phyloP scores from a whole-genome alignment of 1,139 yeast species.

The Pichia sp. region DNA sequence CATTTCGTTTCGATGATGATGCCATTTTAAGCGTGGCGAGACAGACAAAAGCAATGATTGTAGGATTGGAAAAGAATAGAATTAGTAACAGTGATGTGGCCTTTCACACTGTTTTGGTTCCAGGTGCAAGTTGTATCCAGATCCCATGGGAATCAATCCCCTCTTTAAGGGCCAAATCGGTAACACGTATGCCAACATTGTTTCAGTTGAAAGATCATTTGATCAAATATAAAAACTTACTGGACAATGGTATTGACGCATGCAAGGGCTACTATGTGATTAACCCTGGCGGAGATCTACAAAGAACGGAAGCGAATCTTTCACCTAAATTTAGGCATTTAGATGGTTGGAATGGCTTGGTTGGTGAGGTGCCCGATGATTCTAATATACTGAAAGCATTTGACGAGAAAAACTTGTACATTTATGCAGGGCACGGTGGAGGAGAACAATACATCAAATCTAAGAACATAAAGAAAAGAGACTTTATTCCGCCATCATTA shows the following conservation, averaged over 20 bases:
- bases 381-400: constrained; percentile 41
- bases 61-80: neutral
- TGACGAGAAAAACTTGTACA: constrained; percentile 46
- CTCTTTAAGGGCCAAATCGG: constrained; percentile 48
- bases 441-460: constrained; percentile 76
- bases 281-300: constrained; percentile 79
- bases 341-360: constrained; percentile 51
- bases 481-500: constrained; percentile 60
- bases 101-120: constrained; percentile 63
- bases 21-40: neutral
- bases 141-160: constrained; percentile 90
- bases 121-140: constrained; percentile 57
- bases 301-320: constrained; percentile 62
- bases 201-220: constrained; percentile 44
- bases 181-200: constrained; percentile 75
- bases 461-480: constrained; percentile 42
- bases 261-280: constrained; percentile 52
- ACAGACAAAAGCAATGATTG: neutral
- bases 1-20: neutral
- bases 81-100: neutral
- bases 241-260: constrained; percentile 27
- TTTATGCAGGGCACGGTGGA: constrained; percentile 93
- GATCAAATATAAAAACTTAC: constrained; percentile 18
- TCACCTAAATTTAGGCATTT: constrained; percentile 39
- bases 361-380: constrained; percentile 57